Evolutionary conservation across 139 green algal species (phyloP).

Genomic region (Coelastrella sp.): DNA sequence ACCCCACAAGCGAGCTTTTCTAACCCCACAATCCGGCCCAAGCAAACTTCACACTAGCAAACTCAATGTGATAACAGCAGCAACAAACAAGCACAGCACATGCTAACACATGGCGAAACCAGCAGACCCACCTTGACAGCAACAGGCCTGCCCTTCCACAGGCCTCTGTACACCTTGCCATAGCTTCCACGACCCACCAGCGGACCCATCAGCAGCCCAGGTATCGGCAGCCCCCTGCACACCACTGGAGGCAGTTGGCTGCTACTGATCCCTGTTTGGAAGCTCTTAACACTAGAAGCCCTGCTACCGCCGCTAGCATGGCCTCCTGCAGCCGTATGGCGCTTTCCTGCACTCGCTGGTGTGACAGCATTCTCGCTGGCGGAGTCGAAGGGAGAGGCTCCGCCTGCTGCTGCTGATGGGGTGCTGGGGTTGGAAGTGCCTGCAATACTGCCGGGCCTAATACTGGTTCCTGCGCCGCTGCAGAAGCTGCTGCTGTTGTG

Average conservation of each 20-base stretch:
- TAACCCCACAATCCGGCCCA: too few species aligned
- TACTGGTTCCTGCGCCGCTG: not conserved
- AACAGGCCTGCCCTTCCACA: constrained; percentile 48
- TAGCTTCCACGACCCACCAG: constrained; percentile 63
- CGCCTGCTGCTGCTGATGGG: not conserved
- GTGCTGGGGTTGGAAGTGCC: not conserved
- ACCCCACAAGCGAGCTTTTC: constrained; percentile 49
- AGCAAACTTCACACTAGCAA: too few species aligned
- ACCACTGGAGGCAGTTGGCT: not conserved
- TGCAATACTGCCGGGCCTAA: not conserved
- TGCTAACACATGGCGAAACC: too few species aligned
- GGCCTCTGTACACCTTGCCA: constrained; percentile 61
- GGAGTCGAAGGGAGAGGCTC: constrained; percentile 1
- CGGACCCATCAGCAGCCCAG: constrained; percentile 55
- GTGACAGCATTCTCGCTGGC: not conserved
- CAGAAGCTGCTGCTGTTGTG: not conserved
- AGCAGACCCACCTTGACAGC: constrained; percentile 61
- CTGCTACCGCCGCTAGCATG: not conserved
- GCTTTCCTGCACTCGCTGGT: not conserved
- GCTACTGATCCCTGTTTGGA: not conserved
- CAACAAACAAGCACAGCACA: too few species aligned
- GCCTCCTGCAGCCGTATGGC: too few species aligned
- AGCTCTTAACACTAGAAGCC: not conserved
- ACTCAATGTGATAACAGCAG: too few species aligned
- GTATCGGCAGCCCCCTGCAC: constrained; percentile 7